A percentile compares a stretch with the other conserved stretches of the same genome.
Evolutionary conservation across 805 yeast species (phyloP).

Genomic region (Kregervanrija delftensis): DNA sequence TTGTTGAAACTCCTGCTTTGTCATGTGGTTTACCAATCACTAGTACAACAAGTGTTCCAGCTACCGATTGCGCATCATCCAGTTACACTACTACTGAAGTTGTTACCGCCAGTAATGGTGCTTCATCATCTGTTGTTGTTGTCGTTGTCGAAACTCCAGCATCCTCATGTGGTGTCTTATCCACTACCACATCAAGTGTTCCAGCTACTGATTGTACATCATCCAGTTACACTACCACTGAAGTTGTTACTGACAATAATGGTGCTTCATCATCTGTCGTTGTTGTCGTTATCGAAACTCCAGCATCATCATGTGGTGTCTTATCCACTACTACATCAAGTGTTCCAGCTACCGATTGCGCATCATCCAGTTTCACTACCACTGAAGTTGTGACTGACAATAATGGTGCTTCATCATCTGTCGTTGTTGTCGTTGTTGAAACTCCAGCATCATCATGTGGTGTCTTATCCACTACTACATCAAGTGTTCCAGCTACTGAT

Average conservation of each 20-base stretch:
- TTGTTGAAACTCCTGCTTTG: slow-evolving; percentile 2
- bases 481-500: neutral
- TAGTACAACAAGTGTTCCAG: neutral
- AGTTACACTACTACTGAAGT: neutral
- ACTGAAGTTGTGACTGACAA: neutral
- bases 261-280: slow-evolving; percentile 4
- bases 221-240: neutral
- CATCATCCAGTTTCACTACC: slow-evolving; percentile 1
- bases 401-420: neutral
- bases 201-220: neutral
- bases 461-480: slow-evolving; percentile 1
- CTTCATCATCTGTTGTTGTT: neutral
- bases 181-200: neutral
- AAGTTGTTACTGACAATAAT: neutral
- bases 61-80: neutral
- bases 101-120: neutral
- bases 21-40: neutral
- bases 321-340: neutral
- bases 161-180: neutral
- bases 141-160: neutral
- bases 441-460: slow-evolving; percentile 3
- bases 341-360: neutral
- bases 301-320: slow-evolving; percentile 1
- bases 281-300: slow-evolving; percentile 3
- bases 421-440: slow-evolving; percentile 1